Conservation (phyloP, 768 basidiomycete genomes). For the Trametes elegans region DNA sequence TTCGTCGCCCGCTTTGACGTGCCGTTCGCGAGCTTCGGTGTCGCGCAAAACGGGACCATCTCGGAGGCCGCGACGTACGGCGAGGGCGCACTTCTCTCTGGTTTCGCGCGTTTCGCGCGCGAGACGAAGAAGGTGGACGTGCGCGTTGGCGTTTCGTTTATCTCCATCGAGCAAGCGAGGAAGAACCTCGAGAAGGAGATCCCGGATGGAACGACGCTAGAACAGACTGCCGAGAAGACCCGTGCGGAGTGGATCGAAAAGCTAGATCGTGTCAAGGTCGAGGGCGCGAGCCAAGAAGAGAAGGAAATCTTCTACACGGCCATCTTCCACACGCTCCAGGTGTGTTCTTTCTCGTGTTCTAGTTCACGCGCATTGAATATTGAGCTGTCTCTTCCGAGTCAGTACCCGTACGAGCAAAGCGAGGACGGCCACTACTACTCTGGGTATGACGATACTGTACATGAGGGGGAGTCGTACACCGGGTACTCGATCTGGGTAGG, state of each 20-base stretch:
- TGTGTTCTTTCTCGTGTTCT: conserved; percentile 24
- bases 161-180: conserved; percentile 60
- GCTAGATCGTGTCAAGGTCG: conserved; percentile 36
- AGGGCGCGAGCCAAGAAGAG: conserved; percentile 34
- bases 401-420: conserved; percentile 78
- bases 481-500: conserved; percentile 80
- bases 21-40: conserved; percentile 46
- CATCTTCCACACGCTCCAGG: conserved; percentile 62
- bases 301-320: conserved; percentile 52
- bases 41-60: conserved; percentile 44
- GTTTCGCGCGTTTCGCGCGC: conserved; percentile 45
- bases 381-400: not conserved
- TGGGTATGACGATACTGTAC: conserved; percentile 66
- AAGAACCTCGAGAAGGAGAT: conserved; percentile 39
- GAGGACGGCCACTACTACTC: conserved; percentile 73
- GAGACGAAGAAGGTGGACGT: conserved; percentile 43
- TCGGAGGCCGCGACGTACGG: conserved; percentile 30
- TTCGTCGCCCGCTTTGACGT: conserved; percentile 60
- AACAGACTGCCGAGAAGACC: conserved; percentile 36
- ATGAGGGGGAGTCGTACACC: conserved; percentile 68
- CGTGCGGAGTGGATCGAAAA: conserved; percentile 40
- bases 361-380: not conserved
- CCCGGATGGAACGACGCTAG: conserved; percentile 37
- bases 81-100: conserved; percentile 48
- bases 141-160: conserved; percentile 70